These are phyloP conservation scores for Hymenoscyphus fraxineus DNA, from an alignment of 2,329 filamentous ascomycete species.

Conservation along the genomic window DNA sequence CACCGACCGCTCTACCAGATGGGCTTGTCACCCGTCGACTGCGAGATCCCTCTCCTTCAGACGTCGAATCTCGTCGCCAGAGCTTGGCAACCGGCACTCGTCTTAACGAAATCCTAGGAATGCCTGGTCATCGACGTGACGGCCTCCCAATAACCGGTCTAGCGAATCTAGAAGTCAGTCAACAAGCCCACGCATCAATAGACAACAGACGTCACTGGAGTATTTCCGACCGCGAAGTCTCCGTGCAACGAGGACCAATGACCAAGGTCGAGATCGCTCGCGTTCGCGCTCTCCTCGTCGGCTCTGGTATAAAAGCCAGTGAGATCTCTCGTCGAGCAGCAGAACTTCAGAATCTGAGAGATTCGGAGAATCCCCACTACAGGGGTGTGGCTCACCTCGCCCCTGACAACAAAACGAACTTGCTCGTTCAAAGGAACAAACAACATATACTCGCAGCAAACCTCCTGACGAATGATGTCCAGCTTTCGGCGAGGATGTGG, in stretches of 20 bases:
- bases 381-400: slow-evolving; percentile 26
- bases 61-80: slow-evolving; percentile 25
- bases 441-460: slow-evolving; percentile 47
- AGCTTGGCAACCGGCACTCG: slow-evolving; percentile 28
- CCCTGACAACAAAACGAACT: slow-evolving; percentile 14
- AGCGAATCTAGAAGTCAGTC: slow-evolving; percentile 37
- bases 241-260: slow-evolving; percentile 42
- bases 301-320: slow-evolving; percentile 84
- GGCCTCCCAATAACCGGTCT: slow-evolving; percentile 45
- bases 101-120: slow-evolving; percentile 35
- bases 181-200: slow-evolving; percentile 22
- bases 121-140: slow-evolving; percentile 34
- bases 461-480: slow-evolving; percentile 45
- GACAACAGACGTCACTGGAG: slow-evolving; percentile 46
- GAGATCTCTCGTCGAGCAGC: slow-evolving; percentile 67
- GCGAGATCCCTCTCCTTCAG: slow-evolving; percentile 29
- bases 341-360: slow-evolving; percentile 28
- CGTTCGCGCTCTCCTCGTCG: slow-evolving; percentile 71
- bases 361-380: slow-evolving; percentile 19
- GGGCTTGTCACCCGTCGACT: slow-evolving; percentile 9
- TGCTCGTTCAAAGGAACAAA: slow-evolving; percentile 25
- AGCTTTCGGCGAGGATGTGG: slow-evolving; percentile 47
- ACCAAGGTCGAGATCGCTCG: slow-evolving; percentile 74
- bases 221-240: slow-evolving; percentile 43
- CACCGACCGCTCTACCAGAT: slow-evolving; percentile 29